Evolutionary conservation across 75 land plant genomes (phyloP).

Genomic region (Cupressus sempervirens): DNA sequence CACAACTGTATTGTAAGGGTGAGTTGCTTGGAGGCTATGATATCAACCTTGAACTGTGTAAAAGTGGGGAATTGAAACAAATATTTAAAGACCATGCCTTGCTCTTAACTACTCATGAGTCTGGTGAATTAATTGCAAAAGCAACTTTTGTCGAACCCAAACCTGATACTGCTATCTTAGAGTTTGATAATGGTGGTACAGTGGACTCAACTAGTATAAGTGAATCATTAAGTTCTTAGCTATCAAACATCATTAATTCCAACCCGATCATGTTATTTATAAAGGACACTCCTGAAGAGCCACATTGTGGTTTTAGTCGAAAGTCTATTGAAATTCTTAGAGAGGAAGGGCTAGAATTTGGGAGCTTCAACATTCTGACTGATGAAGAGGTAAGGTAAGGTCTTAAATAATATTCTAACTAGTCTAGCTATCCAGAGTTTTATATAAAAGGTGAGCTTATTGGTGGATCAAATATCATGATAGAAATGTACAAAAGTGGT

Average conservation of each 20-base stretch:
- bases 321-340: slow-evolving; percentile 65
- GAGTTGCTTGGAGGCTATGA: slow-evolving; percentile 89
- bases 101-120: not conserved
- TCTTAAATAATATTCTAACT: slow-evolving; percentile 74
- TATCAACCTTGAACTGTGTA: slow-evolving; percentile 73
- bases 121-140: not conserved
- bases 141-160: not conserved
- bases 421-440: slow-evolving; percentile 87
- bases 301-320: slow-evolving; percentile 80
- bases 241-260: slow-evolving; percentile 53
- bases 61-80: slow-evolving; percentile 73
- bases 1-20: slow-evolving; percentile 84
- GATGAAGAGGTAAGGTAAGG: slow-evolving; percentile 83
- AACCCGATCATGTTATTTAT: slow-evolving; percentile 76
- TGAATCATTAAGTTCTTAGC: slow-evolving; percentile 27
- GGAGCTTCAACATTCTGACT: slow-evolving; percentile 63
- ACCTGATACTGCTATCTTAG: not conserved
- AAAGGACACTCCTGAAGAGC: slow-evolving; percentile 79
- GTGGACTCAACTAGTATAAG: slow-evolving; percentile 40
- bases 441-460: slow-evolving; percentile 76
- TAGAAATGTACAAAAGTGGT: slow-evolving; percentile 83
- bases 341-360: slow-evolving; percentile 52
- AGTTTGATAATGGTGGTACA: slow-evolving; percentile 20
- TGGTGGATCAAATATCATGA: slow-evolving; percentile 80
- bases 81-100: slow-evolving; percentile 50